Evolutionary conservation across 75 land plant genomes (phyloP), one percentile per base, ranked within the genome.

Genomic region (Isoetes taiwanensis): DNA sequence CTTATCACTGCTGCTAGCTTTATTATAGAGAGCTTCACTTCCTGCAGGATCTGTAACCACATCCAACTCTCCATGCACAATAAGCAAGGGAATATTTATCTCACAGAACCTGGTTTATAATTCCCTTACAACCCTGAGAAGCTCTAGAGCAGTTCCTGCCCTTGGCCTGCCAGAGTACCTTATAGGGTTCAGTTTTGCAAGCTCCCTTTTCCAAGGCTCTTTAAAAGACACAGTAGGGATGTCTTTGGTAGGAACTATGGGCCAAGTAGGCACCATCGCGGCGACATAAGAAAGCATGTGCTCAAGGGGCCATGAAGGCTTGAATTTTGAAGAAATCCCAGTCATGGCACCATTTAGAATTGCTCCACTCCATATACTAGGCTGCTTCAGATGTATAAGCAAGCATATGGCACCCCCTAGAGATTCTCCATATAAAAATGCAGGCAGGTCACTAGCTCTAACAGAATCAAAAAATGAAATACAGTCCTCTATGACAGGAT

Each of bases 241-340:
- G 42, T 69, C 57, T 58, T 81, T 72, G 4, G 98, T 93, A 26
- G 88, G 86, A 14, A 83, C 86, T 24, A 93, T 64, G 34, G 72
- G 66, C 89, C 81, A 79, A 2, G 90, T 88, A 1, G 95, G 96
- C 0, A 71, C 38, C n/a, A n/a, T n/a, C n/a, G n/a, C n/a, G n/a
- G n/a, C n/a, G n/a, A n/a, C n/a, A n/a, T n/a, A n/a, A n/a, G n/a
- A n/a, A 3, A 86, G 80, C 3, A 90, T 32, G 55, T 83, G 74
- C 66, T 86, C 94, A 8, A 78, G 63, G 37, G 97, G 97, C 94
- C 97, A 86, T 1, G 87, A 82, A 17, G 97, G 97, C 66, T 83
- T 86, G 81, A 82, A 86, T 52, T 80, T 83, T 29, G 56, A 54
- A 64, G 79, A 78, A 52, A 90, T 76, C 25, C 84, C 87, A 59